Evolutionary conservation across 2,329 filamentous ascomycete species (phyloP).

Genomic region (Achaetomium macrosporum): DNA sequence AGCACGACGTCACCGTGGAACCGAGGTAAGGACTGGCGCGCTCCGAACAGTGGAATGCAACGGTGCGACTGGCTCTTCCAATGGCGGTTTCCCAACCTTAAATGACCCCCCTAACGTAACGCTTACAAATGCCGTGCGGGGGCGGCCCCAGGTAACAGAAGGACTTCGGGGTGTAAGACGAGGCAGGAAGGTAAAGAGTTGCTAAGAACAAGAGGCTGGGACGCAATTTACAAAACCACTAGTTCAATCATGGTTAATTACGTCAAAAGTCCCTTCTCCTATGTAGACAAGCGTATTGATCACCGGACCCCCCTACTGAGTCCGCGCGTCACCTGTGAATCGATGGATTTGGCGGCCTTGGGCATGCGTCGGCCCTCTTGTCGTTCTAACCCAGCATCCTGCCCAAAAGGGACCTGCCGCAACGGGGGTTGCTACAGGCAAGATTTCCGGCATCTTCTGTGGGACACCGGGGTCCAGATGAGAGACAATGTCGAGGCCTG

Average conservation of each 20-base stretch:
- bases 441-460: not conserved
- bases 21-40: not conserved
- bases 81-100: not conserved
- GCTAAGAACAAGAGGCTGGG: not conserved
- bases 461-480: not conserved
- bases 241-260: not conserved
- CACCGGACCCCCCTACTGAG: not conserved
- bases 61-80: not conserved
- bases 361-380: too few species aligned
- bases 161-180: not conserved
- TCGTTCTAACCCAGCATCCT: not conserved
- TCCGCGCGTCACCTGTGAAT: not conserved
- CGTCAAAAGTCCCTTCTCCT: not conserved
- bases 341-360: not conserved
- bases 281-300: not conserved
- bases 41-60: not conserved
- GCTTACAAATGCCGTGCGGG: constrained; percentile 8
- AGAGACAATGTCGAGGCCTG: not conserved
- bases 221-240: not conserved
- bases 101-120: constrained; percentile 4
- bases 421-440: not conserved
- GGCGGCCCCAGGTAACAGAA: not conserved
- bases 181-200: not conserved
- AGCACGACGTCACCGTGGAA: not conserved
- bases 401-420: not conserved